A percentile compares a stretch with the other conserved stretches of the same genome.
Evolutionary conservation across 2,329 filamentous ascomycete genomes (phyloP).

Genomic region (Paraconiothyrium sp.): DNA sequence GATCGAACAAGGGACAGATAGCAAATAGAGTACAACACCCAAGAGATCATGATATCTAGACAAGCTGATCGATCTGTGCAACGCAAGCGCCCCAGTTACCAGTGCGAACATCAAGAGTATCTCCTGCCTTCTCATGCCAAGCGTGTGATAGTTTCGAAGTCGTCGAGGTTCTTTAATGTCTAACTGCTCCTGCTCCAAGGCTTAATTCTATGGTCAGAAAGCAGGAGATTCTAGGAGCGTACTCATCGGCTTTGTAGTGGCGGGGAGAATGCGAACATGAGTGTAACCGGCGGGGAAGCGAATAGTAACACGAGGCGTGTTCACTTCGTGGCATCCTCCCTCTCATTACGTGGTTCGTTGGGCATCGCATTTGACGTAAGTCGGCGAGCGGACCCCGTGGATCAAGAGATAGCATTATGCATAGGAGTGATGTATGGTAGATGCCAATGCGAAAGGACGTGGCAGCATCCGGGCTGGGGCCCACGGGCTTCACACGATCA

Average conservation of each 20-base stretch:
- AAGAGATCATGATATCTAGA: background rate
- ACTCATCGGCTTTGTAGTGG: no score
- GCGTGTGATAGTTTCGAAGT: background rate
- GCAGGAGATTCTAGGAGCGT: background rate
- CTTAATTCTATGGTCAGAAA: background rate
- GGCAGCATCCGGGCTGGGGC: background rate
- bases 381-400: no score
- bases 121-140: slow-evolving; percentile 5
- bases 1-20: slow-evolving; percentile 7
- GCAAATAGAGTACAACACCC: background rate
- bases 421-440: no score
- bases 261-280: no score
- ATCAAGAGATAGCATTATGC: no score
- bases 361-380: no score
- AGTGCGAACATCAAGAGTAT: slow-evolving; percentile 6
- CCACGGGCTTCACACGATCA: background rate
- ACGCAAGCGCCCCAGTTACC: background rate
- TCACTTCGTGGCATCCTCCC: no score
- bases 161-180: background rate
- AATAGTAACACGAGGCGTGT: no score
- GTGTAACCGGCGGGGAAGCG: no score
- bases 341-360: no score
- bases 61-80: slow-evolving; percentile 7
- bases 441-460: background rate
- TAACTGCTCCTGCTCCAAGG: background rate